These are phyloP conservation scores for Pythium biforme DNA, from an alignment of 352 stramenopile genomes.

Conservation along the genomic window DNA sequence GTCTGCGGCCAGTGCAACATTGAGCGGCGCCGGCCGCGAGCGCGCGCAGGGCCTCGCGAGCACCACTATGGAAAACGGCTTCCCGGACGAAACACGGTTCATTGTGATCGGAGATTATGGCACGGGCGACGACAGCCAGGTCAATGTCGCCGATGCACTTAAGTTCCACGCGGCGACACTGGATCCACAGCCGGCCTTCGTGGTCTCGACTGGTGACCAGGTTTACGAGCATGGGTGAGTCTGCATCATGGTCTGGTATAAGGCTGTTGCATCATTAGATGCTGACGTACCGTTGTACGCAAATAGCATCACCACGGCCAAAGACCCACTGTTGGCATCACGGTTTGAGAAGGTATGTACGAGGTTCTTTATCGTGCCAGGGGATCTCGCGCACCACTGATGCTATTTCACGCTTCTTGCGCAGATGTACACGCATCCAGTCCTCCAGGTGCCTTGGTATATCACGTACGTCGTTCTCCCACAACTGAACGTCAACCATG, in stretches of 20 bases:
- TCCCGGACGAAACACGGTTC: conserved; percentile 68
- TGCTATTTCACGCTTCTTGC: background rate
- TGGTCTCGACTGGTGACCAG: conserved; percentile 83
- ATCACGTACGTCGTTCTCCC: conserved; percentile 56
- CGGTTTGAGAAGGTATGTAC: conserved; percentile 68
- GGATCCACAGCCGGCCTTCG: conserved; percentile 64
- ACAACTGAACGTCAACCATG: background rate
- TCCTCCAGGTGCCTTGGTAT: conserved; percentile 79
- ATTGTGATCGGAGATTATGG: conserved; percentile 83
- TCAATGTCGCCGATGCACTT: conserved; percentile 58
- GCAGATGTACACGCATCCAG: conserved; percentile 72
- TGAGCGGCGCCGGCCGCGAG: conserved; percentile 12
- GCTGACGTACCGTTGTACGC: background rate
- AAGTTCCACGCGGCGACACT: conserved; percentile 54
- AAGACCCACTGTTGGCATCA: conserved; percentile 57
- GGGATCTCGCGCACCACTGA: background rate
- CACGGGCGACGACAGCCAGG: conserved; percentile 62
- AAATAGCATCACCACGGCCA: conserved; percentile 45
- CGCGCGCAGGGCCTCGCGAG: background rate
- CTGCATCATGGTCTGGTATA: no score
- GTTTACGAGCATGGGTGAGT: conserved; percentile 81
- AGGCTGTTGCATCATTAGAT: no score
- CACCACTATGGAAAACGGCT: conserved; percentile 37
- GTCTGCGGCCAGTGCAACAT: background rate
- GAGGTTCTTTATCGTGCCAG: background rate